Evolutionary conservation across 352 stramenopile species (phyloP), one percentile per base, ranked within the genome.

Genomic region (Phytophthora constricta): DNA sequence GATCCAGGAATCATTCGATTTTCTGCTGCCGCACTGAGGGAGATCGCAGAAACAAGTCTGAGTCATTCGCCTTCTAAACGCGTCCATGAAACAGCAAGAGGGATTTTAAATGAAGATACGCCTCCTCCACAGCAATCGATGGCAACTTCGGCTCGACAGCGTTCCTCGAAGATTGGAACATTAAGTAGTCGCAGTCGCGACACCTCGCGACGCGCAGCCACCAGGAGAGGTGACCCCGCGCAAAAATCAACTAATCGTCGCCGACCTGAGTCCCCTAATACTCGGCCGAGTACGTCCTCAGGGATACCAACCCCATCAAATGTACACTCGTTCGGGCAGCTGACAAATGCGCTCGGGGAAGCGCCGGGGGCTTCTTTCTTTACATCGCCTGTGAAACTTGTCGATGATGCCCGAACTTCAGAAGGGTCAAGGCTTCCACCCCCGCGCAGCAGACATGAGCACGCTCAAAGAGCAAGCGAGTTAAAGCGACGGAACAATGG

Each of bases 21-120:
- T 46, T 92, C 84, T 8, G 72, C 76, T 25, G 62, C 75, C 33
- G 84, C 84, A 0, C 60, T 89, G 14, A 62, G 72, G 43, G 81
- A 86, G 34, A 84, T 92, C n/a, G 84, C 84, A 1, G 72, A 74
- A 16, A 86, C 81, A 2, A 90, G 79, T 54, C 42, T 92, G 28
- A 77, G 74, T 13, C 68, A 85, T 42, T 90, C 81, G 5, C 84
- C 81, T 42, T 89, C 80, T 11, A 89, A 81, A 60, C 64, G 71
- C 39, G 81, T 92, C 5, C 69, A 83, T 51, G 81, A 92, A 51
- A 89, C 79, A 11, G 84, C 84, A 28, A 79, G 81, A 13, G 65
- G 88, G 19, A 92, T 92, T 62, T 62, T 92, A 22, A 81, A 89
- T 10, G 84, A 90, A 17, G 70, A 87, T 5, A 39, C 53, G 19